Base-by-base conservation (phyloP, 2,329 filamentous ascomycete species). In the Fusarium sp. region DNA sequence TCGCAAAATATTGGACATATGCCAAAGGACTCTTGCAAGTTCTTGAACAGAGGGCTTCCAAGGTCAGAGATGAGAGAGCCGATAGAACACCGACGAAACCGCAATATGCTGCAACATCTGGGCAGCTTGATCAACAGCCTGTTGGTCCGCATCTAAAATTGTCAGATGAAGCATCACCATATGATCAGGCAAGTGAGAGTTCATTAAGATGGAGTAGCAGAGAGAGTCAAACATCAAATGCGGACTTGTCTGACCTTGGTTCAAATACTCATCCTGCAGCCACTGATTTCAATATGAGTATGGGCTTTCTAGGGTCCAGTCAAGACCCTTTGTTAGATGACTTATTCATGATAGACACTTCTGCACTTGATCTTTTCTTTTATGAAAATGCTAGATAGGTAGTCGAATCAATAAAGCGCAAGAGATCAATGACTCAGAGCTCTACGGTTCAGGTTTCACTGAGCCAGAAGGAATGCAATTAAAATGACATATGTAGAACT, bases 1-100 rank as follows among this genome's bases (percentile, higher is more conserved):
- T 65, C 3, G 44, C 52, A 1, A 65, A 50, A 10, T 65, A 65
- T 13, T 65, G 60, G 60, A 65, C 45, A 13, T 65, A 59, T 15
- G 62, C 62, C 2, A 49, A 41, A 11, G 62, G 62, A 0, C 4
- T 65, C 0, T 18, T 65, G 4, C 45, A 50, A 15, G 37, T 65
- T 4, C 50, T 65, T 17, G 62, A 65, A 15, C 50, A 65, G 20
- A 59, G 60, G 4, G 50, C 32, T 9, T 65, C 38, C 15, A 45
- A 45, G 23, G 12, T 23, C 15, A 42, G 32, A 10, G 49, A 20
- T 1, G 46, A 48, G 5, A n/a, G n/a, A 32, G 20, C 18, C 18
- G 32, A 40, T 17, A 23, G 14, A 23, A 6, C 55, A 8, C 38
- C 55, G 7, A 12, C 26, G 5, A 40, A 8, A 30, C 15, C 17